Percentiles rank a stretch among this genome's conserved stretches.
These are phyloP conservation scores for Colletotrichum graminicola DNA, from an alignment of 2,329 filamentous ascomycete species.

Conservation along the genomic window DNA sequence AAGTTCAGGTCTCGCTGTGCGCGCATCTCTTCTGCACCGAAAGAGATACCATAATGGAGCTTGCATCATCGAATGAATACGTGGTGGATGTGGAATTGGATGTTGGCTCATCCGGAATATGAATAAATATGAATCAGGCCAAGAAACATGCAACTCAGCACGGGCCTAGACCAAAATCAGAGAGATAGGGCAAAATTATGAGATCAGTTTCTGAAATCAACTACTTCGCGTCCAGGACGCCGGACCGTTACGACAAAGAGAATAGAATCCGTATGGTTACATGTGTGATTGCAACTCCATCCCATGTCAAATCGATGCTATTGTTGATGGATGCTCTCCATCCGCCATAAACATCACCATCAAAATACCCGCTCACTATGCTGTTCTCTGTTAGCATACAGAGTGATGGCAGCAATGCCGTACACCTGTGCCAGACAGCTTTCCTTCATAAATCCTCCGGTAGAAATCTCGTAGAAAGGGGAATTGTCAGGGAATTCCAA, in stretches of 20 bases:
- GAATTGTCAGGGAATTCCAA: slow-evolving; percentile 14
- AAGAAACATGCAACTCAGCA: too few species aligned
- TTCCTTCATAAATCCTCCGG: slow-evolving; percentile 31
- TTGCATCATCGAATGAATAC: neutral
- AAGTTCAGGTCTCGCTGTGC: neutral
- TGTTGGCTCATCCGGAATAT: neutral
- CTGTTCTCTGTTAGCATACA: slow-evolving; percentile 11
- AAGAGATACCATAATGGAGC: neutral
- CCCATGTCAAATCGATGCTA: slow-evolving; percentile 26
- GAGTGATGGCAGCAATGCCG: neutral
- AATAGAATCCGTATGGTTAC: slow-evolving; percentile 40
- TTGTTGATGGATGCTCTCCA: slow-evolving; percentile 14
- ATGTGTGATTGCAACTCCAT: slow-evolving; percentile 38
- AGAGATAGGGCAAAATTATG: neutral
- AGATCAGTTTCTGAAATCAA: slow-evolving; percentile 32
- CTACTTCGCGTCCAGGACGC: slow-evolving; percentile 40
- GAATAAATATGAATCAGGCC: neutral
- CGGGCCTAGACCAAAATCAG: neutral
- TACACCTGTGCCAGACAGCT: neutral
- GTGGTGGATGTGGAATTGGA: neutral
- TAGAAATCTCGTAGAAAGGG: slow-evolving; percentile 28
- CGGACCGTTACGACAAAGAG: slow-evolving; percentile 37
- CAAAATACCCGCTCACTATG: slow-evolving; percentile 11
- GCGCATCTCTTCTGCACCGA: neutral
- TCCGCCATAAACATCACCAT: slow-evolving; percentile 11